Evolutionary conservation across 148 eudicot genomes (phyloP).

Genomic region (Pouteria glomerata): DNA sequence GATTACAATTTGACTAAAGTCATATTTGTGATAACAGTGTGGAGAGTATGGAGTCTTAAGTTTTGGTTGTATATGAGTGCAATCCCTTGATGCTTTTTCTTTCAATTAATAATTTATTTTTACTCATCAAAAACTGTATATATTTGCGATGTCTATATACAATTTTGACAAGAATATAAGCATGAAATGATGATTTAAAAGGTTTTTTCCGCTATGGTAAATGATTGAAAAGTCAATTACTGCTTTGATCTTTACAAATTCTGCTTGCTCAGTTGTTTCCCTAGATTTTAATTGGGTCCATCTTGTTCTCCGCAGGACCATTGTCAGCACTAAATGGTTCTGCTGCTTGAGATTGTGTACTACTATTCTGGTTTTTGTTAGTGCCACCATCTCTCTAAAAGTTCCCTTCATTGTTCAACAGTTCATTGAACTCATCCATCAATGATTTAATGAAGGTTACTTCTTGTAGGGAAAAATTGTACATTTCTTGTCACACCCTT

Average conservation of each 20-base stretch:
- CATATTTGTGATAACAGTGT: neutral
- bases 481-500: slow-evolving; percentile 56
- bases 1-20: neutral
- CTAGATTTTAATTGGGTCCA: neutral
- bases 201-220: neutral
- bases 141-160: too few species aligned
- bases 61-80: too few species aligned
- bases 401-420: neutral
- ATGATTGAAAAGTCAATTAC: neutral
- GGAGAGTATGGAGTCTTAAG: too few species aligned
- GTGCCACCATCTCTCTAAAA: neutral
- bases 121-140: too few species aligned
- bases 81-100: too few species aligned
- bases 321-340: slow-evolving; percentile 2
- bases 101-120: too few species aligned
- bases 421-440: neutral
- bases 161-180: neutral
- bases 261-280: neutral
- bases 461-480: slow-evolving; percentile 42
- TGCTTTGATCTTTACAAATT: neutral
- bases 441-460: slow-evolving; percentile 1
- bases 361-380: neutral
- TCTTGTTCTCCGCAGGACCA: neutral
- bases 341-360: neutral
- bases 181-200: neutral